These are phyloP conservation scores for Aspergillus egyptiacus DNA, from an alignment of 495 filamentous ascomycete genomes.

Conservation along the genomic window DNA sequence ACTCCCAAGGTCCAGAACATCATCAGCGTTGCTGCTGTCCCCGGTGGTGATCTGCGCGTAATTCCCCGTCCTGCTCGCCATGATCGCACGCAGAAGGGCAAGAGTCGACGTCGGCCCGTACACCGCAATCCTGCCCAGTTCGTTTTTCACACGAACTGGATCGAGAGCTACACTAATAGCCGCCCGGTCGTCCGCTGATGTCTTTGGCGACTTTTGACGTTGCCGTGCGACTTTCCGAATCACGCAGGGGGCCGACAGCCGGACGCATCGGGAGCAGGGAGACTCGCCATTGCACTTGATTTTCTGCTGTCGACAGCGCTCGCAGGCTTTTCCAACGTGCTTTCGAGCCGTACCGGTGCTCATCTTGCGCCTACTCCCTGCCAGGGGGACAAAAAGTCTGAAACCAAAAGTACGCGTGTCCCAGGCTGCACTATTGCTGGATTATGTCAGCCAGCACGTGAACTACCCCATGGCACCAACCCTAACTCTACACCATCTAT, in stretches of 20 bases:
- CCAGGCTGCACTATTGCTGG: too few species aligned
- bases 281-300: neutral
- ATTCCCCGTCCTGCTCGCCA: neutral
- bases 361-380: too few species aligned
- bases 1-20: neutral
- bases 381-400: too few species aligned
- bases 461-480: too few species aligned
- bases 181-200: neutral
- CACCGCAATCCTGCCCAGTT: neutral
- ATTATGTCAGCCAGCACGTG: too few species aligned
- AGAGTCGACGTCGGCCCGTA: slow-evolving; percentile 1
- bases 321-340: neutral
- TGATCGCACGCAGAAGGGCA: neutral
- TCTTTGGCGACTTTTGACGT: neutral
- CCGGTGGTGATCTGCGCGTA: neutral
- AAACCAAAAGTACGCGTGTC: too few species aligned
- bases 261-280: neutral
- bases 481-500: too few species aligned
- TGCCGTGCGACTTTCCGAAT: neutral
- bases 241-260: neutral
- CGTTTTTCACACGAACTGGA: neutral
- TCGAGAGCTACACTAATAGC: neutral
- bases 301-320: neutral
- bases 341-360: too few species aligned
- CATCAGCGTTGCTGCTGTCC: neutral